Evolutionary conservation across 306 rosid species (phyloP).

Genomic region (Pyrus pyrifolia): DNA sequence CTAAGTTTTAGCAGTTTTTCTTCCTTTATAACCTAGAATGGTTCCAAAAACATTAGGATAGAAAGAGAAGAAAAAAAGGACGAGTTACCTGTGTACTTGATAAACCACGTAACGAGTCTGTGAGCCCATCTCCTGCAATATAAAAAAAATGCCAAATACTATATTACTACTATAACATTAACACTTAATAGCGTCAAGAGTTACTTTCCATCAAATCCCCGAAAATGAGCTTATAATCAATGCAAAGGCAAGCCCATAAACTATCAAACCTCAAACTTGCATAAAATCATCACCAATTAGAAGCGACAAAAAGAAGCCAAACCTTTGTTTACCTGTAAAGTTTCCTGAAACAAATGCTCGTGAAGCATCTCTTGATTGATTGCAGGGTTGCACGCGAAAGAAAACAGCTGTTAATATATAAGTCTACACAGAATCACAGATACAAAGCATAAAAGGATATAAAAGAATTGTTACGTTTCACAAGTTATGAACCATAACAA

Average conservation of each 20-base stretch:
- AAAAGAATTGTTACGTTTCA: too few species aligned
- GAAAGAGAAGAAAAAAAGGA: neutral
- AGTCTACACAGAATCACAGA: neutral
- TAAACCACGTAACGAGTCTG: conserved; percentile 67
- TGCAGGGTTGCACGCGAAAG: neutral
- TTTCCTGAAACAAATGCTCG: conserved; percentile 98
- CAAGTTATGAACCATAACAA: neutral
- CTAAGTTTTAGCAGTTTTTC: neutral
- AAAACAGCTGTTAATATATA: conserved; percentile 9
- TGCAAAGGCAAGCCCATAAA: neutral
- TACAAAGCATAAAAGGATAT: neutral
- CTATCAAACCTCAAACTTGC: neutral
- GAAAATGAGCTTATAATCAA: neutral
- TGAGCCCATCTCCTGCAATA: conserved; percentile 83
- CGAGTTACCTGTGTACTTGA: conserved; percentile 69
- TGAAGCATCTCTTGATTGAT: conserved; percentile 75
- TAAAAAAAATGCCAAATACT: neutral
- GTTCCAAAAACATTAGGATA: neutral
- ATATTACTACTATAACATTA: neutral
- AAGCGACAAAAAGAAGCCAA: neutral
- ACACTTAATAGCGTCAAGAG: neutral
- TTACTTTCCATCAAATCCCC: neutral
- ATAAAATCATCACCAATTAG: neutral
- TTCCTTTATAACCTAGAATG: neutral
- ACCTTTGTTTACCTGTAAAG: conserved; percentile 62